Evolutionary conservation across 2,329 filamentous ascomycete genomes (phyloP), one percentile per base, ranked within the genome.

Genomic region (Penicillium sp.): DNA sequence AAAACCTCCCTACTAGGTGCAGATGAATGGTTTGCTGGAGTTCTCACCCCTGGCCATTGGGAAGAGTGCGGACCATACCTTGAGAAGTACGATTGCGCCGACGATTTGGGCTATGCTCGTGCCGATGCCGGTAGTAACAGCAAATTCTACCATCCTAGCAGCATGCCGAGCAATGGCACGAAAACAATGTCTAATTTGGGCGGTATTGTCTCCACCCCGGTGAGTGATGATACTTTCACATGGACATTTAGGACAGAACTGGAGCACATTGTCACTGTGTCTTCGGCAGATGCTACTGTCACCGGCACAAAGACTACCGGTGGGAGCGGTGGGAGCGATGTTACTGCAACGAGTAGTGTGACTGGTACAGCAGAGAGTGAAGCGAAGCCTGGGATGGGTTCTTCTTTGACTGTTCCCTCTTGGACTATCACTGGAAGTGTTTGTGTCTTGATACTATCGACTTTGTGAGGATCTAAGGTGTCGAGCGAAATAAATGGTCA

Each of bases 191-290:
- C 43, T 13, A 66, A 66, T 13, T 55, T 51, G 3, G 61, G 54
- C 0, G 48, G 60, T 21, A 17, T 50, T 8, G 15, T 66, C 17
- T 57, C 61, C 9, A 57, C 52, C 0, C 64, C 63, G 0, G 51
- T 64, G 8, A 65, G 63, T 23, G 62, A 59, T 5, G 35, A 52
- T 8, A 63, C 50, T 6, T 65, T 66, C 9, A 64, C 58, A 8
- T 64, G 60, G 61, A 57, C 49, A 0, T 56, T 53, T 42, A 53
- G 44, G 1, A n/a, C 13, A 7, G 25, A 50, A 7, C 17, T 55
- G 4, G 1, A 43, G 3, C 50, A 61, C 8, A 9, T 43, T 44
- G 53, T 62, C 6, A 62, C 58, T 36, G 61, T 54, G 6, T 39
- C 48, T 25, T 60, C 60, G 3, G 49, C 36, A 1, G 45, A 58